phyloP scores from a whole-genome alignment of 306 rosid genomes.

The Prunus armeniaca region DNA sequence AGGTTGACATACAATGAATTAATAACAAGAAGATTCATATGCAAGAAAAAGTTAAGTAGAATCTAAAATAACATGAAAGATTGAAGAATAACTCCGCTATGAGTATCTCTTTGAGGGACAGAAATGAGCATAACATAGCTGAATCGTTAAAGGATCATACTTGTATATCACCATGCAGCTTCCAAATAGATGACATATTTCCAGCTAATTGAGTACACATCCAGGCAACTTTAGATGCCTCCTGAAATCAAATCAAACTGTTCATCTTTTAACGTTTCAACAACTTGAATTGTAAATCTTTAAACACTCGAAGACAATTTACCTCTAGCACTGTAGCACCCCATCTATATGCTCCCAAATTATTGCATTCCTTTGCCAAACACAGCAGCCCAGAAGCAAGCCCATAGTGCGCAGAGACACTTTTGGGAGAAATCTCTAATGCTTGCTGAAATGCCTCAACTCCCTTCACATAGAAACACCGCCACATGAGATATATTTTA shows the following conservation, averaged over 20 bases:
- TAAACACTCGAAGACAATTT: constrained; percentile 25
- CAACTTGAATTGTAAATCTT: constrained; percentile 1
- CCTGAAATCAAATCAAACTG: constrained; percentile 50
- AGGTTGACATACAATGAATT: neutral
- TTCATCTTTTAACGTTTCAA: constrained; percentile 19
- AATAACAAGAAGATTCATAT: neutral
- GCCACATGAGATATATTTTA: constrained; percentile 1
- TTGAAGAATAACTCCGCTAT: neutral
- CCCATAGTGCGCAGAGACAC: constrained; percentile 77
- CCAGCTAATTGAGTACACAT: constrained; percentile 50
- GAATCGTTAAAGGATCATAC: constrained; percentile 30
- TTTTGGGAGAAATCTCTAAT: constrained; percentile 58
- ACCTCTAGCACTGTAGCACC: constrained; percentile 79
- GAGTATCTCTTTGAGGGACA: neutral
- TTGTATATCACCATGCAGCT: constrained; percentile 83
- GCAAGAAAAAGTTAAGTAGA: neutral
- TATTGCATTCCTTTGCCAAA: constrained; percentile 69
- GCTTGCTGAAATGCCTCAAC: constrained; percentile 81
- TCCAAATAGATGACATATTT: constrained; percentile 80
- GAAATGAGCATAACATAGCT: neutral
- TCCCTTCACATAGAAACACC: constrained; percentile 60
- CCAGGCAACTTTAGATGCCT: constrained; percentile 68
- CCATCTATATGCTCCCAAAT: constrained; percentile 80
- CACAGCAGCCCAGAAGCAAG: constrained; percentile 84
- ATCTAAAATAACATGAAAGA: neutral